Conservation (phyloP, 441 rosid species). For the Dalechampia spathulata region DNA sequence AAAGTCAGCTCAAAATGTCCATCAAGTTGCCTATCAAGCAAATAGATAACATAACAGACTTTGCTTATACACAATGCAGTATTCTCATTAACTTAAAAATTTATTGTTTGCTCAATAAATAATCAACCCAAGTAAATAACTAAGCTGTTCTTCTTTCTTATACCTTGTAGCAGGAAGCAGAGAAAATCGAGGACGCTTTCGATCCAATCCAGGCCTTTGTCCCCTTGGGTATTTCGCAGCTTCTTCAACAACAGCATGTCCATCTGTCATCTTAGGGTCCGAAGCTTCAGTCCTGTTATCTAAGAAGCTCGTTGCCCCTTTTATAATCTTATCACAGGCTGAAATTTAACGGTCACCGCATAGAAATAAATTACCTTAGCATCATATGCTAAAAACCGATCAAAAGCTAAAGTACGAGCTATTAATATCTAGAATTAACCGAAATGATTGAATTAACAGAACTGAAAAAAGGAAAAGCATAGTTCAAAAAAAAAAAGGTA, state of each 20-base stretch:
- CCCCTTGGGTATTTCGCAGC: conserved; percentile 36
- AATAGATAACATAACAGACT: not conserved
- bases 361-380: too few species aligned
- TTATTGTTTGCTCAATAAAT: too few species aligned
- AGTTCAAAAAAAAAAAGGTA: not conserved
- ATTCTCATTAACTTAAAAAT: too few species aligned
- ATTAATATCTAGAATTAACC: too few species aligned
- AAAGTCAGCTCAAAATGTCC: conserved; percentile 39
- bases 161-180: conserved; percentile 57
- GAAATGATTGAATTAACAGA: too few species aligned
- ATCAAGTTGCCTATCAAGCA: conserved; percentile 33
- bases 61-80: too few species aligned
- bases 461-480: too few species aligned
- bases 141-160: not conserved
- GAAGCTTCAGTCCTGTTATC: conserved; percentile 22
- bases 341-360: conserved; percentile 12
- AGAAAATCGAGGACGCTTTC: conserved; percentile 61
- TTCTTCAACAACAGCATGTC: conserved; percentile 12
- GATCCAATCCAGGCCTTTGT: conserved; percentile 61
- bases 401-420: too few species aligned
- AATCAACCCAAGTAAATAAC: not conserved
- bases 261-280: conserved; percentile 15
- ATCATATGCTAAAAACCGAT: too few species aligned
- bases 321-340: conserved; percentile 50
- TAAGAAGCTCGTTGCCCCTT: conserved; percentile 39